Evolutionary conservation across 192 early-diverging fungal species (phyloP), one percentile per base, ranked within the genome.

Genomic region (Haplosporangium gracile): DNA sequence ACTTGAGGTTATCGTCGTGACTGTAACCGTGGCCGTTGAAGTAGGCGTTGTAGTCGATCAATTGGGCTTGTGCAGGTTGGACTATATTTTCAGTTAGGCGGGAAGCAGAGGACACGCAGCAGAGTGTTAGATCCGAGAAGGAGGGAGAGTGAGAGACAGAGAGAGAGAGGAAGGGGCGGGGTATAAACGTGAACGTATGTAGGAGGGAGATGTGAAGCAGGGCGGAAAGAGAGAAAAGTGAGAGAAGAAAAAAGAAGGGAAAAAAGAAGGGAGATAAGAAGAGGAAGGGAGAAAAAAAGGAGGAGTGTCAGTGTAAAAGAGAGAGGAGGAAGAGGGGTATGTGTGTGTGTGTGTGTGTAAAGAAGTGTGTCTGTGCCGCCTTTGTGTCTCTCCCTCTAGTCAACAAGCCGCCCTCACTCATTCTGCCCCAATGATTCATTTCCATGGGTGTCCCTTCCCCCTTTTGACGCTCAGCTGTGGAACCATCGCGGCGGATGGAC

Each of bases 31-130:
- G 68, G 39, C 68, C 74, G 80, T 82, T 82, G 53, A 29, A 82
- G 74, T 43, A 40, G 51, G 80, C 57, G 51, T 76, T 82, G 82
- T 83, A 78, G 76, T 83, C 82, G 40, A 47, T 15, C 63, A 77
- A 72, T 6, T 68, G 43, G 43, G 36, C 53, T 22, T 74, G 71
- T 18, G 71, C 72, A 51, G 74, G 29, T 65, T 36, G 29, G 57
- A n/a, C 75, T 68, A 60, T 29, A 51, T 32, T 9, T 60, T 20
- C 49, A 70, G 76, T 49, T 11, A 45, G n/a, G 60, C 40, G 51
- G 47, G 45, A 75, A 74, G 26, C 13, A 47, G 49, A 36, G 34
- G 51, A 57, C 5, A 26, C 29, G 68, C 24, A 53, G 47, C 15
- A 68, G 72, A 51, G 39, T 16, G 70, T 68, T 53, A 32, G 74